Percentiles rank a stretch among this genome's conserved stretches.
These are phyloP conservation scores for Hemisphaericaspora nanyangensis DNA, from an alignment of 805 yeast species.

Conservation along the genomic window DNA sequence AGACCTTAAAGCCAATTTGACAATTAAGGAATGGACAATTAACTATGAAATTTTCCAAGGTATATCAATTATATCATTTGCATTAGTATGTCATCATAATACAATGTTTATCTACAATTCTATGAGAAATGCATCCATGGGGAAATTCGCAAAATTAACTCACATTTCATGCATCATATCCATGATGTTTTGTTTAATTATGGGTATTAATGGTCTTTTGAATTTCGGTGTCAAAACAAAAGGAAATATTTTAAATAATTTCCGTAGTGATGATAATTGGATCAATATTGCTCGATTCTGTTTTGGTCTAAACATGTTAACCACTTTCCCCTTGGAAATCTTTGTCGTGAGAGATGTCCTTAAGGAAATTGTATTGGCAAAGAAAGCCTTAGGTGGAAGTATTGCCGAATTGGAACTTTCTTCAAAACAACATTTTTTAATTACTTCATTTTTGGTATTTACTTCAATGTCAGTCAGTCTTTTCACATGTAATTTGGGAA, in stretches of 20 bases:
- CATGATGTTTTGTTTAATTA: slow-evolving; percentile 68
- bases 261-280: slow-evolving; percentile 66
- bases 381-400: slow-evolving; percentile 17
- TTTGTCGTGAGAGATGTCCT: slow-evolving; percentile 87
- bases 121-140: slow-evolving; percentile 68
- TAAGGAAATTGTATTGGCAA: slow-evolving; percentile 51
- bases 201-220: slow-evolving; percentile 77
- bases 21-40: slow-evolving; percentile 46
- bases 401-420: slow-evolving; percentile 40
- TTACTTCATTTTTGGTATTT: slow-evolving; percentile 64
- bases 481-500: slow-evolving; percentile 83
- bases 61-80: slow-evolving; percentile 90
- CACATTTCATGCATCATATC: slow-evolving; percentile 83
- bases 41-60: slow-evolving; percentile 78
- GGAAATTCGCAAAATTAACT: slow-evolving; percentile 70
- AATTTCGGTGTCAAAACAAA: slow-evolving; percentile 74
- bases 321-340: slow-evolving; percentile 86
- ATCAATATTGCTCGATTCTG: slow-evolving; percentile 87
- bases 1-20: slow-evolving; percentile 46
- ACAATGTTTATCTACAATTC: slow-evolving; percentile 88
- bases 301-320: slow-evolving; percentile 88
- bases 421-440: slow-evolving; percentile 49
- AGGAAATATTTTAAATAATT: slow-evolving; percentile 87
- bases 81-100: slow-evolving; percentile 93
- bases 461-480: slow-evolving; percentile 73